Evolutionary conservation across 225 moss, liverwort and hornwort genomes (phyloP).

Genomic region (Thuidium tamariscinum): DNA sequence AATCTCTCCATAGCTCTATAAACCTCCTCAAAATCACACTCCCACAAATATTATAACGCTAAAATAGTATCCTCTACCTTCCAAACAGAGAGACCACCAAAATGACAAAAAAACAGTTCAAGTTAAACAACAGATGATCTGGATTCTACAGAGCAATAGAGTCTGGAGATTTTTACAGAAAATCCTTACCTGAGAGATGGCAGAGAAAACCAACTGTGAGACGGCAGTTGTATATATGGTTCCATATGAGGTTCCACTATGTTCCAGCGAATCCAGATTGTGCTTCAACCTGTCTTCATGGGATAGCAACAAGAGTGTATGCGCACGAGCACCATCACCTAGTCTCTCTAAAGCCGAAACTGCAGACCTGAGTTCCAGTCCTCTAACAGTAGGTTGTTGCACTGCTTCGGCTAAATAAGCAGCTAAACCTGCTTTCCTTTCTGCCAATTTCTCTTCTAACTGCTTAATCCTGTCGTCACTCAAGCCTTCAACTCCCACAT

Average conservation of each 20-base stretch:
- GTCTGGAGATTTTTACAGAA: background rate
- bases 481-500: slow-evolving; percentile 7
- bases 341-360: slow-evolving; percentile 34
- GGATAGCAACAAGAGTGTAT: slow-evolving; percentile 38
- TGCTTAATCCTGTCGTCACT: slow-evolving; percentile 8
- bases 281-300: slow-evolving; percentile 32
- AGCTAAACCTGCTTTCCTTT: slow-evolving; percentile 27
- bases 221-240: slow-evolving; percentile 27
- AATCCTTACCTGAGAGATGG: slow-evolving; percentile 30
- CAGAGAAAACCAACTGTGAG: slow-evolving; percentile 46
- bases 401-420: slow-evolving; percentile 37
- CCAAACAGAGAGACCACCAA: background rate
- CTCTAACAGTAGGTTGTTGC: slow-evolving; percentile 36
- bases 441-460: slow-evolving; percentile 18
- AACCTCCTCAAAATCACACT: background rate
- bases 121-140: background rate
- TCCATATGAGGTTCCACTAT: slow-evolving; percentile 15
- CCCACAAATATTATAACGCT: background rate
- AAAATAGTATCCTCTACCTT: background rate
- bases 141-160: background rate
- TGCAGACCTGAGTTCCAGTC: slow-evolving; percentile 36
- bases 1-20: background rate
- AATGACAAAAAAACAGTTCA: background rate
- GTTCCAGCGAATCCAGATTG: slow-evolving; percentile 19
- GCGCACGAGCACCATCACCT: slow-evolving; percentile 30